A percentile compares a stretch with the other conserved stretches of the same genome.
phyloP scores from a whole-genome alignment of 164 flowering plant genomes.

The Houttuynia cordata region DNA sequence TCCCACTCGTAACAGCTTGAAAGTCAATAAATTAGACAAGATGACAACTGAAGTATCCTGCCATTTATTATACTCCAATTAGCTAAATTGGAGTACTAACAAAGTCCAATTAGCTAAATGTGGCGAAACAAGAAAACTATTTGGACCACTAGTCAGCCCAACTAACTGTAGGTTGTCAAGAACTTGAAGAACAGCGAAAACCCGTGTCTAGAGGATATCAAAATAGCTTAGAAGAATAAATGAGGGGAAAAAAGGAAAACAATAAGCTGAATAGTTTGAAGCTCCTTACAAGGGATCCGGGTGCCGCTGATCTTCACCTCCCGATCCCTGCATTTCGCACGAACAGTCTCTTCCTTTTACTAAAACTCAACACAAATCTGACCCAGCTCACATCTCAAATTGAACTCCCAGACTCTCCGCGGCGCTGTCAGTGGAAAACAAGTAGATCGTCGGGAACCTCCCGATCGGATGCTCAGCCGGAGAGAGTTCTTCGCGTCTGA shows the following conservation, averaged over 20 bases:
- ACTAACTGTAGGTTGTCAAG: background rate
- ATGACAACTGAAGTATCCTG: no score
- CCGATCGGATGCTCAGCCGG: no score
- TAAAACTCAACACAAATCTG: background rate
- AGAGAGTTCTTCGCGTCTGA: no score
- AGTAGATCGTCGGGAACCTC: no score
- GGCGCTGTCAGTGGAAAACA: no score
- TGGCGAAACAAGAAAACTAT: no score
- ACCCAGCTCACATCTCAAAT: background rate
- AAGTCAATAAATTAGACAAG: no score
- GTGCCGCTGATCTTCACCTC: background rate
- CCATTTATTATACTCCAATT: no score
- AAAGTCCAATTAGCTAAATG: no score
- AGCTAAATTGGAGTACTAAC: no score
- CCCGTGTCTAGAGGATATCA: background rate
- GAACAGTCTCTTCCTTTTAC: background rate
- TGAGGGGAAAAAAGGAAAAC: background rate
- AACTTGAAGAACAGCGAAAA: background rate
- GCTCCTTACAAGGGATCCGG: background rate
- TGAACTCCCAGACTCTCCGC: background rate
- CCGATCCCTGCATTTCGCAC: constrained; percentile 2
- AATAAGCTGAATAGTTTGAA: background rate
- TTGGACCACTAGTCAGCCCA: no score
- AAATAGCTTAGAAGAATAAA: background rate
- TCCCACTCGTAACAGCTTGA: no score